Evolutionary conservation across 2,329 filamentous ascomycete genomes (phyloP).

Genomic region (Penicillium sp.): DNA sequence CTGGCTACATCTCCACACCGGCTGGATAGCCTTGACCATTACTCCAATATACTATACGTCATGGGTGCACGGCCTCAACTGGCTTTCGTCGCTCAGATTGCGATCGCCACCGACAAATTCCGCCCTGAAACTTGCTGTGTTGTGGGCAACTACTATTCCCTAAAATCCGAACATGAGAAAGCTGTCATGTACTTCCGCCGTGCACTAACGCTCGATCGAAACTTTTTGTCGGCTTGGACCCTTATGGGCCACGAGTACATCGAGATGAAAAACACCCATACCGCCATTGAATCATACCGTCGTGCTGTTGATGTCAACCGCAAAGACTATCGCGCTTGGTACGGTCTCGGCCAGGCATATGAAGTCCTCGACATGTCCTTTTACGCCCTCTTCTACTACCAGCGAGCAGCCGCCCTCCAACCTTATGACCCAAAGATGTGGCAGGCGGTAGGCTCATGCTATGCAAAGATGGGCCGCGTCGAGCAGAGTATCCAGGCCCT

Average conservation of each 20-base stretch:
- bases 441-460: slow-evolving; percentile 90
- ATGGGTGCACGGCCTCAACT: slow-evolving; percentile 84
- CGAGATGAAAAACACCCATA: slow-evolving; percentile 97
- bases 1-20: slow-evolving; percentile 65
- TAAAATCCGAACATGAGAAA: slow-evolving; percentile 94
- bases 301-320: slow-evolving; percentile 94
- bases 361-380: slow-evolving; percentile 98
- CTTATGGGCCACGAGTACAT: slow-evolving; percentile 99
- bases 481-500: slow-evolving; percentile 93
- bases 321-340: slow-evolving; percentile 97
- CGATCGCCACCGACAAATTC: slow-evolving; percentile 90
- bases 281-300: slow-evolving; percentile 94
- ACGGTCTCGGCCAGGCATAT: slow-evolving; percentile 93
- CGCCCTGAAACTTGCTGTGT: slow-evolving; percentile 96
- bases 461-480: slow-evolving; percentile 82
- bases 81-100: slow-evolving; percentile 87
- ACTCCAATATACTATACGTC: slow-evolving; percentile 96
- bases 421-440: slow-evolving; percentile 99
- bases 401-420: slow-evolving; percentile 87
- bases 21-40: slow-evolving; percentile 89
- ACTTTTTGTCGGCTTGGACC: slow-evolving; percentile 93
- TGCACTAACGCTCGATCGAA: slow-evolving; percentile 83
- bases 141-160: slow-evolving; percentile 93
- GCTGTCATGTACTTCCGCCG: slow-evolving; percentile 97
- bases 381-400: slow-evolving; percentile 97